Evolutionary conservation across 164 flowering plant species (phyloP), one percentile per base, ranked within the genome.

Genomic region (Tetrastigma voinierianum): DNA sequence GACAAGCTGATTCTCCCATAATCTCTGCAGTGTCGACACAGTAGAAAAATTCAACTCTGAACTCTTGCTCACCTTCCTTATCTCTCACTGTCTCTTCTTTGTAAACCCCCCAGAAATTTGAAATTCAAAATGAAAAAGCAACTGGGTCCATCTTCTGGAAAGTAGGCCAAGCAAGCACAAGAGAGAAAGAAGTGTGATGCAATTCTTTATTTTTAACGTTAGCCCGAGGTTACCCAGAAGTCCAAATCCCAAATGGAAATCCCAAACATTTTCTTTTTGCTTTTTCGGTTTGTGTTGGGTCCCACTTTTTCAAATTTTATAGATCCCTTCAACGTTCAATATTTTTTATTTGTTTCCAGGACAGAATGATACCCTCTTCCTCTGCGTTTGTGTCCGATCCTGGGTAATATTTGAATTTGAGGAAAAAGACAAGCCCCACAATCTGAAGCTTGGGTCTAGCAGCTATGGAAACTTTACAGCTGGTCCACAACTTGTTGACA

Each of bases 1-100:
- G 74, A 77, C 89, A 87, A 72, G 83, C 62, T 44, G 84, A 69
- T 57, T 86, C 87, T 68, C 81, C 86, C 90, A 83, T 83, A 64
- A 64, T 15, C 57, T 44, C 43, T 62, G 59, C 60, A 25, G n/a
- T 45, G 14, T n/a, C 18, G 43, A 58, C 64, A 53, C 65, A 59
- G 5, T 53, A 53, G 57, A 67, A 44, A 25, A 61, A 58, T 61
- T 68, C 62, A 68, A 60, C 58, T 43, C 21, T 49, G 46, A 51
- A 17, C 32, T n/a, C 57, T 60, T 66, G 12, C 54, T 62, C 43
- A 15, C 46, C 32, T 15, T 43, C 6, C 14, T 21, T 46, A 9
- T 59, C 43, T 2, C 16, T 9, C 20, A 9, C 9, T 45, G 51
- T 21, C 24, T 52, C 59, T 51, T 13, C 18, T 10, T 21, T 43